A percentile compares a stretch with the other conserved stretches of the same genome.
These are phyloP conservation scores for Coniella vitis DNA, from an alignment of 2,329 filamentous ascomycete species.

Conservation along the genomic window DNA sequence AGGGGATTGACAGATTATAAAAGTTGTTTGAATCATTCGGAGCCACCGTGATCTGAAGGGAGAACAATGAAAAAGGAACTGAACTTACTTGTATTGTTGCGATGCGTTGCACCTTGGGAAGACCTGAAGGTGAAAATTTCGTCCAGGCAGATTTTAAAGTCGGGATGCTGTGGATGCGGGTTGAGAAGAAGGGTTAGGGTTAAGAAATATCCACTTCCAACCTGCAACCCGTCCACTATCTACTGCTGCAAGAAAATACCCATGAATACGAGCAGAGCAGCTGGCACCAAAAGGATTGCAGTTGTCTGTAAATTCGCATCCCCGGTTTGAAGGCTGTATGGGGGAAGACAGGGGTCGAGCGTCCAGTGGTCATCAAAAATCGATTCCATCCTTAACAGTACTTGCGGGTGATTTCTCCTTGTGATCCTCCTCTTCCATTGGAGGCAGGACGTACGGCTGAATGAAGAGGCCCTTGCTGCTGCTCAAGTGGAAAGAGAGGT, in stretches of 20 bases:
- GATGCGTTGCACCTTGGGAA: conserved; percentile 13
- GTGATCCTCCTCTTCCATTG: conserved; percentile 64
- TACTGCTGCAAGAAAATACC: not conserved
- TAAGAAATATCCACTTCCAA: not conserved
- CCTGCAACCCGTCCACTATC: too few species aligned
- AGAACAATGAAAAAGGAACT: not conserved
- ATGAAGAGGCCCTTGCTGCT: conserved; percentile 74
- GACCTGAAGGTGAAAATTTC: conserved; percentile 7
- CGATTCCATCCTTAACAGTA: conserved; percentile 61
- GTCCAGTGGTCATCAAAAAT: too few species aligned
- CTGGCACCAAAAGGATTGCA: not conserved
- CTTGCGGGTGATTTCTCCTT: conserved; percentile 37
- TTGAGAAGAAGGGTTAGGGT: not conserved
- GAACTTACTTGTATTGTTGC: conserved; percentile 21
- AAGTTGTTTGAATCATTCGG: conserved; percentile 39
- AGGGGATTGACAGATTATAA: conserved; percentile 57
- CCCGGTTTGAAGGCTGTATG: too few species aligned
- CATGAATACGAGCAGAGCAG: not conserved
- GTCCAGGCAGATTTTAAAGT: not conserved
- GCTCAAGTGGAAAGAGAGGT: conserved; percentile 86
- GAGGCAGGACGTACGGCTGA: conserved; percentile 82
- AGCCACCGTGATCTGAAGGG: not conserved
- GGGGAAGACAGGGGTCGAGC: too few species aligned
- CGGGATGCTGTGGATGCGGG: not conserved
- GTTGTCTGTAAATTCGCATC: too few species aligned